A percentile compares a stretch with the other conserved stretches of the same genome.
Evolutionary conservation across 345 rosid genomes (phyloP).

Genomic region (Rhodamnia argentea): DNA sequence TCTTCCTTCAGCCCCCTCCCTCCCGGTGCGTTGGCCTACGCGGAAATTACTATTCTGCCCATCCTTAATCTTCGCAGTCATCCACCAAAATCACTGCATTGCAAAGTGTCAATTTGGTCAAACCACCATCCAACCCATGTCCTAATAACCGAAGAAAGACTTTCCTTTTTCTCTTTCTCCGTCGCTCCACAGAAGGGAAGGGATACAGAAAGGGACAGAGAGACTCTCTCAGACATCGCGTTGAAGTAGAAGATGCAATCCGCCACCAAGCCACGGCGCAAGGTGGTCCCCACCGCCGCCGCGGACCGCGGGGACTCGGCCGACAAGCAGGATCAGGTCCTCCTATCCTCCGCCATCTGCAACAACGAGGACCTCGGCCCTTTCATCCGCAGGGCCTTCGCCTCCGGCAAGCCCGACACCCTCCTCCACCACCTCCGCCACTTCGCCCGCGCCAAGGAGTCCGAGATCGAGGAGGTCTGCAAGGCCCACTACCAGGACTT

Average conservation of each 20-base stretch:
- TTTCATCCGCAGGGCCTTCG: constrained; percentile 75
- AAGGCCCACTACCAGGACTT: constrained; percentile 97
- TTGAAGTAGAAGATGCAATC: constrained; percentile 30
- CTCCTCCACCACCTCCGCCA: constrained; percentile 83
- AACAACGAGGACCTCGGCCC: constrained; percentile 94
- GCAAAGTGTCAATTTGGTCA: background rate
- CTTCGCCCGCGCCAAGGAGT: constrained; percentile 81
- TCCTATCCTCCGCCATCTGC: constrained; percentile 83
- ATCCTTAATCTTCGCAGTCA: background rate
- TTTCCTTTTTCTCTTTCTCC: background rate
- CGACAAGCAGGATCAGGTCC: constrained; percentile 70
- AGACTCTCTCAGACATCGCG: background rate
- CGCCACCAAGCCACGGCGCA: constrained; percentile 66
- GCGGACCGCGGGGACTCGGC: constrained; percentile 54
- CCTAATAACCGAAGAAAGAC: background rate
- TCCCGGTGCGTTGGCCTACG: background rate
- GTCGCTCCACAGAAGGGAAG: background rate
- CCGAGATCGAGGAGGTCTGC: constrained; percentile 97
- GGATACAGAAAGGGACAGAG: background rate
- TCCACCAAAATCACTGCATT: background rate
- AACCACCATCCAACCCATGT: background rate
- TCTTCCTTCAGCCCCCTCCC: background rate
- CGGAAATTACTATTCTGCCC: background rate
- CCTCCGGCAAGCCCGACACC: constrained; percentile 74
- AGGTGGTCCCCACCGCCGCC: constrained; percentile 36